Base-by-base conservation (phyloP, 148 eudicot species). In the Hydrangea macrophylla region DNA sequence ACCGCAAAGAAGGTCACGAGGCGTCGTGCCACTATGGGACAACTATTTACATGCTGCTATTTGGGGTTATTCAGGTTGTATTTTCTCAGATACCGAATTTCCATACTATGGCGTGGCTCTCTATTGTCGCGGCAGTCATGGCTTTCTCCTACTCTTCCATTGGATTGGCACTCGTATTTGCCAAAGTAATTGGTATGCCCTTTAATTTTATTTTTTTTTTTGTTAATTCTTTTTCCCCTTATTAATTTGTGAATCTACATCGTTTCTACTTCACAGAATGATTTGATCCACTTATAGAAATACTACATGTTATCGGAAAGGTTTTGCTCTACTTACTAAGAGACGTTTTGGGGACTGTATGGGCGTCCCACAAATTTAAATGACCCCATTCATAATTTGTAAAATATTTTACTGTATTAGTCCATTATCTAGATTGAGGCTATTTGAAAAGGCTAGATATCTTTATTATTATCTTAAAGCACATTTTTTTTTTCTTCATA, bases 181-280 rank as follows among this genome's bases (percentile, higher is more conserved):
- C 78, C 54, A 79, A 69, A 70, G 74, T 79, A n/a, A 67, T 82
- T 20, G 83, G 85, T 82, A 69, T 30, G 6, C 7, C n/a, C 26
- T 62, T 25, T 0, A 17, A 40, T 32, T 60, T 51, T 12, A 0
- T 27, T 66, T 11, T 36, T 51, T 32, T 22, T 65, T 65, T 6
- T 11, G 8, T 50, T 64, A 13, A 22, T 10, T 12, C 12, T 24
- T 10, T 20, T 23, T 5, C n/a, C n/a, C n/a, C n/a, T n/a, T n/a
- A n/a, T n/a, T n/a, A n/a, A n/a, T 11, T 11, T 7, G 12, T 42
- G 7, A 42, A 42, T 42, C 13, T 26, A 56, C 35, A 28, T 1
- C 2, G 2, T 7, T 27, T 56, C n/a, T 2, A 2, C 24, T 58
- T 55, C 6, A 55, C 59, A 25, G 25, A 0, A 27, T 24, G 26